Evolutionary conservation across 2,329 filamentous ascomycete species (phyloP), one percentile per base, ranked within the genome.

Genomic region (Pyrenochaeta sp.): DNA sequence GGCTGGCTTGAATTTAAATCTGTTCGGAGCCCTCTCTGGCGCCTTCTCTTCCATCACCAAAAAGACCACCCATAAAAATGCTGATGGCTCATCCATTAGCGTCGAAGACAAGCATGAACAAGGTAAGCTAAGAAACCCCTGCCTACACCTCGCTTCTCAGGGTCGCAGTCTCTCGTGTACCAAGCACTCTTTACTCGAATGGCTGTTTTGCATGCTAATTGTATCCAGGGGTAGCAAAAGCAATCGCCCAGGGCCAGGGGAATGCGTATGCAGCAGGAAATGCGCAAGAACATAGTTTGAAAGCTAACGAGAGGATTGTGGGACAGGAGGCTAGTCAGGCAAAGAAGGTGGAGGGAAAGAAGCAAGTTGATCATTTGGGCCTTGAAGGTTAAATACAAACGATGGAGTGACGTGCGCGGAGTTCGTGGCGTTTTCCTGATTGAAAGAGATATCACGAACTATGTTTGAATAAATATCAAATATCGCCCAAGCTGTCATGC

Each of bases 1-100:
- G 62, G 72, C 70, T 2, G 72, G 72, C 9, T 63, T 76, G 42
- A 76, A 72, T 49, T 61, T 76, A 41, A 75, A 75, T 52, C 49
- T 76, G 54, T 64, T 74, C 50, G 72, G 68, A 53, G 71, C 73
- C 40, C 66, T 75, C 7, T 67, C 62, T 14, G 72, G 72, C 57
- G 68, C 66, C 21, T 61, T 75, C 17, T 58, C 51, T 15, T 72
- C 68, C 7, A 65, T 63, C 44, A 59, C 55, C 7, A 71, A 64
- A 41, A 75, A 75, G 41, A 71, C 67, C 0, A 74, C 71, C 4
- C 64, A 70, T 32, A 54, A 54, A 7, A 61, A 64, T 10, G 48
- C 63, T 1, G 69, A 75, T 46, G 73, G 72, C 0, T 68, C 63
- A 9, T 51, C 40, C 2, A 48, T 50, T 0, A 54, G 45, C 2